A percentile compares a stretch with the other conserved stretches of the same genome.
phyloP scores from a whole-genome alignment of 352 stramenopile genomes.

The Blastocystis sp. region DNA sequence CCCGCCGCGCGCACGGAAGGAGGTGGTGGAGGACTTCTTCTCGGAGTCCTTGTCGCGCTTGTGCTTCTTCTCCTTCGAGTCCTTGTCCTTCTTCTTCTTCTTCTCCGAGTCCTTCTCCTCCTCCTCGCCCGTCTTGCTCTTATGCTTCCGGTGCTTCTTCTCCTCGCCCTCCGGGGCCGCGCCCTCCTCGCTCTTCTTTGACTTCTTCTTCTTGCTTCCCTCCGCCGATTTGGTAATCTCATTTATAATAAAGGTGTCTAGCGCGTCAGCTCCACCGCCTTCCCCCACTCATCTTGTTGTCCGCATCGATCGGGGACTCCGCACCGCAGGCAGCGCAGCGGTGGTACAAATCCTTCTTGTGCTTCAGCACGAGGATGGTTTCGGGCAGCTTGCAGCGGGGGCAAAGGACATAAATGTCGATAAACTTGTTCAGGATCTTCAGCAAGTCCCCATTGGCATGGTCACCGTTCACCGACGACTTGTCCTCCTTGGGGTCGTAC shows the following conservation, averaged over 20 bases:
- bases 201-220: slow-evolving; percentile 73
- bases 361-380: slow-evolving; percentile 98
- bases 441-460: slow-evolving; percentile 86
- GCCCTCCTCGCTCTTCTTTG: slow-evolving; percentile 76
- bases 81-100: slow-evolving; percentile 80
- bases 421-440: slow-evolving; percentile 92
- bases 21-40: slow-evolving; percentile 73
- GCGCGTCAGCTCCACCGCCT: slow-evolving; percentile 79
- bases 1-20: slow-evolving; percentile 67
- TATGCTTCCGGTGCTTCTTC: slow-evolving; percentile 76
- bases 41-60: slow-evolving; percentile 81
- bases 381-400: slow-evolving; percentile 91
- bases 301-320: slow-evolving; percentile 49
- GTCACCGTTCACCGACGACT: slow-evolving; percentile 91
- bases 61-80: slow-evolving; percentile 80
- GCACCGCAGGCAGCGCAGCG: slow-evolving; percentile 94
- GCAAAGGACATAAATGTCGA: slow-evolving; percentile 96
- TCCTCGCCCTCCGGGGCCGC: slow-evolving; percentile 74
- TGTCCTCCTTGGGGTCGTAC: slow-evolving; percentile 89
- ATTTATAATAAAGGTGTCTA: slow-evolving; percentile 92
- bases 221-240: slow-evolving; percentile 81
- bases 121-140: slow-evolving; percentile 79
- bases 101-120: slow-evolving; percentile 76
- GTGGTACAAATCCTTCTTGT: slow-evolving; percentile 87
- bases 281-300: slow-evolving; percentile 68